These are phyloP conservation scores for Fusarium sp. DNA, from an alignment of 2,329 filamentous ascomycete species.

Conservation along the genomic window DNA sequence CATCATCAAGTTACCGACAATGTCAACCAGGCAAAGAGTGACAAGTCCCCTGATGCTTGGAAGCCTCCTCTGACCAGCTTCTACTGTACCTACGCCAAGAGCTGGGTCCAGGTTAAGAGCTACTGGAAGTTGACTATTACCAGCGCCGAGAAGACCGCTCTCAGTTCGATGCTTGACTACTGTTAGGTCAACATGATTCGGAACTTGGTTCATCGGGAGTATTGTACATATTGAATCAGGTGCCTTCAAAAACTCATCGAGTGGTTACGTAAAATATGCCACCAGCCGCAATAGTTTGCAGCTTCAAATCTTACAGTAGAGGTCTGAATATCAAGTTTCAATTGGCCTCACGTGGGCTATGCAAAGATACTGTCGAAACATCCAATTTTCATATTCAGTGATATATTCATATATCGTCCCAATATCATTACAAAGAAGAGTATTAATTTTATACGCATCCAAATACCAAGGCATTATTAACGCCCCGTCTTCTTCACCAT, in stretches of 20 bases:
- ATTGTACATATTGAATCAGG: background rate
- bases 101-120: constrained; percentile 83
- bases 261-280: background rate
- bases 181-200: constrained; percentile 39
- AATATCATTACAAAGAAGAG: constrained; percentile 36
- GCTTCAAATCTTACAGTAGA: background rate
- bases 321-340: background rate
- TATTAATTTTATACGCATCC: constrained; percentile 34
- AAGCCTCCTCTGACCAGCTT: constrained; percentile 76
- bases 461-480: constrained; percentile 21
- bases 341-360: background rate
- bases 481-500: constrained; percentile 12
- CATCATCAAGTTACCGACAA: constrained; percentile 71
- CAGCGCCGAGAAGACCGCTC: constrained; percentile 75
- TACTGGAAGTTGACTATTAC: constrained; percentile 77
- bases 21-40: constrained; percentile 80
- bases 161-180: constrained; percentile 58
- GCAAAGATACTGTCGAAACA: background rate
- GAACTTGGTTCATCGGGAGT: background rate
- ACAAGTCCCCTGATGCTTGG: constrained; percentile 79
- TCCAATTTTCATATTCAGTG: background rate
- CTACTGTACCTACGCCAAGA: constrained; percentile 81
- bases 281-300: background rate
- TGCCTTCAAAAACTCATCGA: background rate
- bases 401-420: constrained; percentile 28